Base-by-base conservation (phyloP, 1,284 basidiomycete species). In the Pseudozyma pruni region DNA sequence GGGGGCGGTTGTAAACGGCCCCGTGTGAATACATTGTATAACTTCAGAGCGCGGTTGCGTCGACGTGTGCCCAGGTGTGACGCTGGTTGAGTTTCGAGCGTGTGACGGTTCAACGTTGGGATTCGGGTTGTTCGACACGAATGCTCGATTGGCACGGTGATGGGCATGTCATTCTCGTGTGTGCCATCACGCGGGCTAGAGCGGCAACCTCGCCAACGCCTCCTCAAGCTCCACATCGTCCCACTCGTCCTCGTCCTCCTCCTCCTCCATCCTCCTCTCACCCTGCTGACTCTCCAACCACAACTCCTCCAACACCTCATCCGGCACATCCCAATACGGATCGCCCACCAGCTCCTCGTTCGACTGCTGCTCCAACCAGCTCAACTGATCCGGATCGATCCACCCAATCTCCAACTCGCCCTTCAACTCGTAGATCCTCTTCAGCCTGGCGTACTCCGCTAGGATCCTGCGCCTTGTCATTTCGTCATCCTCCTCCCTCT, bases 341-440 rank as follows among this genome's bases (percentile, higher is more conserved):
- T 70, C 58, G 16, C 25, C 35, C n/a, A 41, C 33, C 38, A 27
- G 25, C 5, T 56, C 47, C 32, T 29, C 44, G 16, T 44, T 3
- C 31, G 31, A 9, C 14, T n/a, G 23, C 19, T 41, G 34, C 45
- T 73, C 66, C 11, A 73, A 40, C 61, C 68, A 73, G 5, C 22
- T 32, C 16, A 72, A 22, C 27, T 72, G 59, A 45, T 72, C 70
- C 16, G 70, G 59, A 41, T 68, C 58, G 32, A 73, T 56, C 71
- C 71, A 73, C 2, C 70, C 70, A 16, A 72, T 60, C 43, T 72
- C 70, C 23, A 59, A 19, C 23, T 68, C 51, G 0, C 70, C 70
- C 19, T 62, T 72, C 19, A 60, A 17, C 39, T 72, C 70, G 38
- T 72, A 67, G 38, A 62, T 53, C 8, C 70, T 25, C 33, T 68